Base-by-base conservation (phyloP, 371 early-diverging fungal genomes). In the Mortierella sp. region DNA sequence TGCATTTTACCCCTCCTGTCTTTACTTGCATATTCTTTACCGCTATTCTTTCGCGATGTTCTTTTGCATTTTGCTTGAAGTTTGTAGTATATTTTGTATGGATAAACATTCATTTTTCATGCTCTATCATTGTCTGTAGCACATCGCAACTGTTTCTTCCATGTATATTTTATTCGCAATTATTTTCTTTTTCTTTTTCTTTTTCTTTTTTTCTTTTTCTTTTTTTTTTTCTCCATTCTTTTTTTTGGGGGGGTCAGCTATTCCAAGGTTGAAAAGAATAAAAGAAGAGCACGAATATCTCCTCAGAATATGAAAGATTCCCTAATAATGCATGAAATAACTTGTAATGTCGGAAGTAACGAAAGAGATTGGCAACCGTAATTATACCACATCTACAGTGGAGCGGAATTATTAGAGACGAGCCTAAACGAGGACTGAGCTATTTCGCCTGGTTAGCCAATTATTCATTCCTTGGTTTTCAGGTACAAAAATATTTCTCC, bases 151-250 rank as follows among this genome's bases (percentile, higher is more conserved):
- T 50, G 47, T 33, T 24, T 21, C 40, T n/a, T 28, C 32, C 21
- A 38, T 9, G 11, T 40, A 58, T 48, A 15, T 58, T 65, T 22
- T 64, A 58, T 21, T 43, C 15, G 4, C 43, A 43, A 43, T 40
- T 67, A 19, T 36, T 63, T 64, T 63, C 16, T 45, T 66, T 38
- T 24, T 66, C 28, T 21, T 47, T 57, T 43, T 33, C 11, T 43
- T 45, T 40, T 52, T 66, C 28, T 21, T 47, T 57, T 43, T 33
- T 4, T 43, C 33, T 40, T 52, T 32, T 38, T 59, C 16, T 36
- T 36, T 58, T 58, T 38, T 62, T n/a, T 10, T 63, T 36, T 21
- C 40, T 45, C 24, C 60, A 15, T 40, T 33, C 41, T 19, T 58
- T 58, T 41, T 60, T 70, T 22, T 2, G 13, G 13, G 13, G 11